Evolutionary conservation across 2,329 filamentous ascomycete species (phyloP), one percentile per base, ranked within the genome.

Genomic region (Ceratocystis variospora): DNA sequence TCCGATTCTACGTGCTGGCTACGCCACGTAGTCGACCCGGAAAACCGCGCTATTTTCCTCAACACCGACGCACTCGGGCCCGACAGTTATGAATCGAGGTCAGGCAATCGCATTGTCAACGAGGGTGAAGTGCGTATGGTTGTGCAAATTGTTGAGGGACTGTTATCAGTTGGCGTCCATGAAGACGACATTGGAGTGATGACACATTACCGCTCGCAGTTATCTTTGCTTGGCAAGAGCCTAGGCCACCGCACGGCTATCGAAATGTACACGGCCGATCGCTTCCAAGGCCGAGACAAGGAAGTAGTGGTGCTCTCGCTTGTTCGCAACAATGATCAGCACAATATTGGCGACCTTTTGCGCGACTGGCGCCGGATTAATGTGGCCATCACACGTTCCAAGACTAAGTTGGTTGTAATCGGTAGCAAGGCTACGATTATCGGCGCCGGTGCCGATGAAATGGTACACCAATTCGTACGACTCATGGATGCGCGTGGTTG

Each of bases 191-290:
- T 99, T 66, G 94, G 94, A 61, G 88, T 99, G 70, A 96, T 99
- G 78, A 96, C 94, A 17, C 91, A 96, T 75, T 99, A 99, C 76
- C 89, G 94, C 67, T 92, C 89, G 5, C 94, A 99, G 75, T 84
- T 99, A 1, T 86, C 90, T 0, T 79, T 96, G 1, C 80, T 99
- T 0, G 89, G 89, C 70, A 84, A 92, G 68, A 81, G 80, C 10
- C 82, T 96, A 44, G 83, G 84, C 41, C 78, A 77, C 53, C 76
- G 80, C 67, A 79, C 0, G 82, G 83, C 1, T 2, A 85, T 99
- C 1, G 94, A 99, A 76, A 91, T 97, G 82, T 91, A 99, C 75
- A 97, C 94, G 0, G 92, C 94, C 2, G 94, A 99, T 76, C 90
- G 93, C 57, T 99, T 96, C 75, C 94, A 99, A 74, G 94, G 94